Evolutionary conservation across 768 basidiomycete genomes (phyloP).

Genomic region (button mushroom (Agaricus bisporus)): DNA sequence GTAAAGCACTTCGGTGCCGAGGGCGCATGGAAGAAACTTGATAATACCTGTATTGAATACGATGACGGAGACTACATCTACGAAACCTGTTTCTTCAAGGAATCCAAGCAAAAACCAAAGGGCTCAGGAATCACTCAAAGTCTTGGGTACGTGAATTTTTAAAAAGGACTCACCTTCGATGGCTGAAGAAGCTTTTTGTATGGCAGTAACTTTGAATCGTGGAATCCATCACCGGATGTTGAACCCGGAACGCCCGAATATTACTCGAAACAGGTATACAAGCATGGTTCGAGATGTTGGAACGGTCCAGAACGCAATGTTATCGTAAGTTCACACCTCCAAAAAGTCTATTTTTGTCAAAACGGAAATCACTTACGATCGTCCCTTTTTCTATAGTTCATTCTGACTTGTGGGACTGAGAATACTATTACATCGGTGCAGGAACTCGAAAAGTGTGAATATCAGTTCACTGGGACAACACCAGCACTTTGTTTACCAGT

Average conservation of each 20-base stretch:
- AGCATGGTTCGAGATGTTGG: constrained; percentile 87
- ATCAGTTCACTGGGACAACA: constrained; percentile 77
- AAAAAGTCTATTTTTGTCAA: no score
- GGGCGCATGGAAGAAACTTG: constrained; percentile 96
- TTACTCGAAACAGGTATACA: constrained; percentile 80
- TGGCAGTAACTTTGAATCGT: constrained; percentile 66
- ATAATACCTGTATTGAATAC: constrained; percentile 71
- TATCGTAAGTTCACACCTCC: constrained; percentile 39
- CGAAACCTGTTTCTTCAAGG: constrained; percentile 86
- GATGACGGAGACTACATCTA: constrained; percentile 96
- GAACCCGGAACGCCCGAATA: constrained; percentile 61
- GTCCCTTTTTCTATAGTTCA: constrained; percentile 47
- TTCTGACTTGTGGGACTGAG: constrained; percentile 80
- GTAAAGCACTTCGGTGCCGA: constrained; percentile 61
- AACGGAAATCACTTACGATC: neutral
- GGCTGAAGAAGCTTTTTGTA: neutral
- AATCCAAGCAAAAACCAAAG: constrained; percentile 84
- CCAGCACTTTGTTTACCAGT: constrained; percentile 76
- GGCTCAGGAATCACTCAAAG: constrained; percentile 68
- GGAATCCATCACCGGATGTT: constrained; percentile 62
- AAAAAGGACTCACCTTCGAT: neutral
- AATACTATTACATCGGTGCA: constrained; percentile 72
- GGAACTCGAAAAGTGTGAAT: constrained; percentile 97
- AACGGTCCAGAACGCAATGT: constrained; percentile 91
- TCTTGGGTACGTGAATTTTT: constrained; percentile 62